Evolutionary conservation across 2,329 filamentous ascomycete species (phyloP).

Genomic region (Talaromyces islandicus): DNA sequence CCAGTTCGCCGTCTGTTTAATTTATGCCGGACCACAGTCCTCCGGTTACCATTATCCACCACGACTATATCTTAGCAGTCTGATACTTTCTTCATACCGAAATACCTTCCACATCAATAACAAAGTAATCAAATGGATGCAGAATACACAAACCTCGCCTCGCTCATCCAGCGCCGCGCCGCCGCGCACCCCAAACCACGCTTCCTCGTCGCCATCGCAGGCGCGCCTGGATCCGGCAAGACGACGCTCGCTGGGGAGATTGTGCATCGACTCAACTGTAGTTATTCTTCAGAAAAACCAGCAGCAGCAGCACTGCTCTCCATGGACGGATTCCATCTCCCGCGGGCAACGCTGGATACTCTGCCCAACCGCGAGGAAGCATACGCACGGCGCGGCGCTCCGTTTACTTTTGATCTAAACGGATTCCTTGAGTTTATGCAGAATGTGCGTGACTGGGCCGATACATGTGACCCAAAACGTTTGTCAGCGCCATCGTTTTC

Average conservation of each 20-base stretch:
- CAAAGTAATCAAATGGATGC: not conserved
- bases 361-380: constrained; percentile 29
- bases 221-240: constrained; percentile 29
- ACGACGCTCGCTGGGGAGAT: constrained; percentile 26
- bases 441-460: constrained; percentile 20
- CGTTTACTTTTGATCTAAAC: constrained; percentile 31
- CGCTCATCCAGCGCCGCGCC: not conserved
- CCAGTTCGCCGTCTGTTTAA: not conserved
- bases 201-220: constrained; percentile 18
- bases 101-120: not conserved
- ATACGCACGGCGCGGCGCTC: constrained; percentile 29
- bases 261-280: constrained; percentile 23
- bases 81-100: no score
- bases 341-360: constrained; percentile 22
- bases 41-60: not conserved
- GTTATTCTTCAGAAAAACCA: not conserved
- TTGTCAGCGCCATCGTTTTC: constrained; percentile 28
- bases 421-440: constrained; percentile 24
- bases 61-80: not conserved
- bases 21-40: not conserved
- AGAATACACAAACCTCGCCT: not conserved
- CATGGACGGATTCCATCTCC: constrained; percentile 35
- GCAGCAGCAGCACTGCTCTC: constrained; percentile 19
- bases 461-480: constrained; percentile 11
- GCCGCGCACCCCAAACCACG: not conserved